These are phyloP conservation scores for Phaeosphaeria sp. DNA, from an alignment of 2,329 filamentous ascomycete species.

Conservation along the genomic window DNA sequence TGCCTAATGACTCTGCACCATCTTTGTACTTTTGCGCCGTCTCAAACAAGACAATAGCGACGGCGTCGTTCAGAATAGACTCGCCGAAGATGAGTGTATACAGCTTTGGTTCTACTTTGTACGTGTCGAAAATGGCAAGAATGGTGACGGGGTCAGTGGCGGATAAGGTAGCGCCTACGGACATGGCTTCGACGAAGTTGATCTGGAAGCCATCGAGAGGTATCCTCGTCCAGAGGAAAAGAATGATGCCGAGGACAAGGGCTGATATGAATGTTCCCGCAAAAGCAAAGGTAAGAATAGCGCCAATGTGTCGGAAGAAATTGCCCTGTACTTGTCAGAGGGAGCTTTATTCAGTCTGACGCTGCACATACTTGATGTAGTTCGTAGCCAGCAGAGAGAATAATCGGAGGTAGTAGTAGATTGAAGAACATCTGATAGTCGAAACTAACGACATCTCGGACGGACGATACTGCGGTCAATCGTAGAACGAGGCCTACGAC, in stretches of 20 bases:
- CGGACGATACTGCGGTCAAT: conserved; percentile 79
- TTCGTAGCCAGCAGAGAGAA: conserved; percentile 95
- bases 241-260: conserved; percentile 86
- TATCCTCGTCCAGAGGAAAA: conserved; percentile 88
- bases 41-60: conserved; percentile 98
- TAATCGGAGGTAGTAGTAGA: conserved; percentile 95
- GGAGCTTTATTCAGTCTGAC: not conserved
- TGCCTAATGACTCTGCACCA: conserved; percentile 71
- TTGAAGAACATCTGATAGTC: conserved; percentile 99
- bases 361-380: conserved; percentile 73
- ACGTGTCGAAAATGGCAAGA: conserved; percentile 97
- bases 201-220: conserved; percentile 86
- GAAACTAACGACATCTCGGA: conserved; percentile 92
- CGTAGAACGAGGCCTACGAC: conserved; percentile 89
- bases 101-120: conserved; percentile 98
- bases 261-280: conserved; percentile 97
- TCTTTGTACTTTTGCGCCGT: conserved; percentile 92
- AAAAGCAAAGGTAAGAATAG: conserved; percentile 96
- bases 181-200: conserved; percentile 93
- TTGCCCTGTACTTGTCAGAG: conserved; percentile 66
- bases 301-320: conserved; percentile 98
- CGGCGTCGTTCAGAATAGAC: conserved; percentile 96
- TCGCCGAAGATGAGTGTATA: conserved; percentile 99
- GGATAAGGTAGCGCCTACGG: conserved; percentile 92
- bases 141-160: conserved; percentile 98